Percentiles rank a stretch among this genome's conserved stretches.
Conservation (phyloP, 768 basidiomycete genomes). For the Phaffia australis region DNA sequence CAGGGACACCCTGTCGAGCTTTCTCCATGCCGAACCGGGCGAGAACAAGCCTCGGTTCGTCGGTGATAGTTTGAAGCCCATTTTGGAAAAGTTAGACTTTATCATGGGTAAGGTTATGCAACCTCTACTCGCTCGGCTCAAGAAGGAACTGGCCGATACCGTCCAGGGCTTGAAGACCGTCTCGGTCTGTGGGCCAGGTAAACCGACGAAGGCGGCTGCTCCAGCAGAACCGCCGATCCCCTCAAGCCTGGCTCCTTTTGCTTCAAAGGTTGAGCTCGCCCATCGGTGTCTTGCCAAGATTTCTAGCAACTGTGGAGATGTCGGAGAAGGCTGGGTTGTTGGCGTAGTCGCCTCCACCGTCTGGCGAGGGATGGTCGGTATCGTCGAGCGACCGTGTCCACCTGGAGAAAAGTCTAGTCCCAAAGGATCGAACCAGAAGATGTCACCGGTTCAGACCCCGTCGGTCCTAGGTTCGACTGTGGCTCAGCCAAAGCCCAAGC, state of each 20-base stretch:
- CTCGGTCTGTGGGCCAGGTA: background rate
- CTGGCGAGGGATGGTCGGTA: slow-evolving; percentile 22
- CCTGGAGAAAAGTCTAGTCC: background rate
- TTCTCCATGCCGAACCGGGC: slow-evolving; percentile 4
- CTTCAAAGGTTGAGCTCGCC: slow-evolving; percentile 9
- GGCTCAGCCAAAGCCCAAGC: background rate
- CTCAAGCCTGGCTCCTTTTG: slow-evolving; percentile 14
- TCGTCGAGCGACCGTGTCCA: slow-evolving; percentile 18
- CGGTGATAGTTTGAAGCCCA: slow-evolving; percentile 19
- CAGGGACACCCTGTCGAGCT: background rate
- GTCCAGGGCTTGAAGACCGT: slow-evolving; percentile 12
- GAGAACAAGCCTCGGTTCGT: slow-evolving; percentile 21
- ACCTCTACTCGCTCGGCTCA: slow-evolving; percentile 21
- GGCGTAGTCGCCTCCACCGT: slow-evolving; percentile 17
- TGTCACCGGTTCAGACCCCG: background rate
- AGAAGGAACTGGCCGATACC: slow-evolving; percentile 16
- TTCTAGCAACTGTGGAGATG: slow-evolving; percentile 11
- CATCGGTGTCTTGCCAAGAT: slow-evolving; percentile 16
- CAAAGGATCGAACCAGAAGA: too few species aligned
- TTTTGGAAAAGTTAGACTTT: slow-evolving; percentile 24
- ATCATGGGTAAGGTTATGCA: slow-evolving; percentile 23
- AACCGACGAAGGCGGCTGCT: background rate
- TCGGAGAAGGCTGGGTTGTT: slow-evolving; percentile 22
- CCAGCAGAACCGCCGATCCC: slow-evolving; percentile 1
- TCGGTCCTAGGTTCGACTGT: background rate